These are phyloP conservation scores for Cutaneotrichosporon cutaneum DNA, from an alignment of 1,284 basidiomycete genomes.

Conservation along the genomic window DNA sequence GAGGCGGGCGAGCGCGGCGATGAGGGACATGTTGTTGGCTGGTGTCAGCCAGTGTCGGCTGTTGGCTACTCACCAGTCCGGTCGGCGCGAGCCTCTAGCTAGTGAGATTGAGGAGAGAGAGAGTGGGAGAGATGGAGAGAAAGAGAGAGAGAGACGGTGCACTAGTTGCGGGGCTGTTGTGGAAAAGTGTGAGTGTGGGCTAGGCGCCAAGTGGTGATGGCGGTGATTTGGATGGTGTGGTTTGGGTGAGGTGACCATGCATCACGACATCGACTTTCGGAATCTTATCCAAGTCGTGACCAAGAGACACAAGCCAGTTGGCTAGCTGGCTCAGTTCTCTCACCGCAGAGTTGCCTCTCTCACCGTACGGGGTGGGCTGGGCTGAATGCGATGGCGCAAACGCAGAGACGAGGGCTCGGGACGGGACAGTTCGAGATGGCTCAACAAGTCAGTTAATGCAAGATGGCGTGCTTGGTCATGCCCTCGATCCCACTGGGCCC, in stretches of 20 bases:
- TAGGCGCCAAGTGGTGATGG: background rate
- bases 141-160: conserved; percentile 1
- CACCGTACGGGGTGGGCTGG: too few species aligned
- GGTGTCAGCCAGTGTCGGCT: background rate
- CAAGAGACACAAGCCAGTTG: background rate
- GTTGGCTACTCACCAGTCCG: conserved; percentile 9
- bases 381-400: background rate
- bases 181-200: background rate
- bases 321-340: too few species aligned
- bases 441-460: background rate
- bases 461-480: conserved; percentile 6
- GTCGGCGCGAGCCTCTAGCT: background rate
- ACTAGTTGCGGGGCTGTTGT: background rate
- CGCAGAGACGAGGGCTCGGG: background rate
- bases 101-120: background rate
- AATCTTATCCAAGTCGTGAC: conserved; percentile 2
- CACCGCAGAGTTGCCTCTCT: background rate
- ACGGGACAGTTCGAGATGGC: background rate
- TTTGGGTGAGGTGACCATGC: background rate
- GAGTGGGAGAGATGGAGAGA: background rate
- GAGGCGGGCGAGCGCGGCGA: conserved; percentile 41
- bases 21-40: conserved; percentile 36
- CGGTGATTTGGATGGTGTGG: too few species aligned
- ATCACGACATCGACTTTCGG: conserved; percentile 11
- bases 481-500: too few species aligned